Percentiles rank a stretch among this genome's conserved stretches.
Evolutionary conservation across 768 basidiomycete genomes (phyloP).

Genomic region (Glaciozyma martinii): DNA sequence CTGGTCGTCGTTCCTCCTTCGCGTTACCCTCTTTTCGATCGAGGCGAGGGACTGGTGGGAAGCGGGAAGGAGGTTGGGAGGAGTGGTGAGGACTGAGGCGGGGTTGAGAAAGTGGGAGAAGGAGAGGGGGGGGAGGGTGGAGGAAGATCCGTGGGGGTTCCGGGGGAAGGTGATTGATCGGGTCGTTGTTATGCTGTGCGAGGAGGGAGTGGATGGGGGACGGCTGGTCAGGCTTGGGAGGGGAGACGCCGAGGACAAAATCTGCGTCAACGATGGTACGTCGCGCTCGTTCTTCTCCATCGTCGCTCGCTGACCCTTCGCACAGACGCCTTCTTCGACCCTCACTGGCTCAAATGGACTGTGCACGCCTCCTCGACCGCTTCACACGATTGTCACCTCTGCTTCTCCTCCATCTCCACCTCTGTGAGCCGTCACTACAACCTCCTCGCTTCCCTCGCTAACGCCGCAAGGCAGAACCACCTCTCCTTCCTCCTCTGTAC

Average conservation of each 20-base stretch:
- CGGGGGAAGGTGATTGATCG: conserved; percentile 4
- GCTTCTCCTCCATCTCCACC: background rate
- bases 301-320: background rate
- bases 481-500: conserved; percentile 37
- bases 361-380: background rate
- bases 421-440: background rate
- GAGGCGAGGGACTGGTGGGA: conserved; percentile 35
- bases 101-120: conserved; percentile 13
- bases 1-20: conserved; percentile 38
- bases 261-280: conserved; percentile 7
- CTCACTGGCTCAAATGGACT: background rate
- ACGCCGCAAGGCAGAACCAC: conserved; percentile 29
- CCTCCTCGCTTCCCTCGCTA: background rate
- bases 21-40: conserved; percentile 38
- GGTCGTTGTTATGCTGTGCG: conserved; percentile 4
- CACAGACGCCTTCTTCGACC: conserved; percentile 1
- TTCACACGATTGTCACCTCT: background rate
- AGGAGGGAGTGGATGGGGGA: conserved; percentile 11
- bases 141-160: conserved; percentile 15
- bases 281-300: conserved; percentile 13
- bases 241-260: no score
- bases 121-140: conserved; percentile 3
- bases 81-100: conserved; percentile 14
- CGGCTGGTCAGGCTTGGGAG: no score
- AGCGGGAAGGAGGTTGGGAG: conserved; percentile 8